Evolutionary conservation across 225 moss, liverwort and hornwort species (phyloP), one percentile per base, ranked within the genome.

Genomic region (Marchantia paleacea): DNA sequence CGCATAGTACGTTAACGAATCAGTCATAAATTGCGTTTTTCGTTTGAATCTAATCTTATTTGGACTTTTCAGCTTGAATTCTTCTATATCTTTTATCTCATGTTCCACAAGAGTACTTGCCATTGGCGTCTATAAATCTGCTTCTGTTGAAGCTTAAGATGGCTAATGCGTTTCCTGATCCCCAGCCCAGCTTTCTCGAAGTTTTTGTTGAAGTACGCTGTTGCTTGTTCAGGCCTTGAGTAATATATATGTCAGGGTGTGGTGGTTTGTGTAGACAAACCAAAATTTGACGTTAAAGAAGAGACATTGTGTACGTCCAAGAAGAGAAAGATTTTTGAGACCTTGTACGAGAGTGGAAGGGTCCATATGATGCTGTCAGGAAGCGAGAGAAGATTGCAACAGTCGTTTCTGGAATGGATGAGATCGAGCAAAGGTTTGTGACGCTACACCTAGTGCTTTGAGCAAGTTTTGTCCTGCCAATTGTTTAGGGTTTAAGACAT

Each of bases 181-280:
- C 49, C 48, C 49, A 12, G 2, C 10, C 12, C 52, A 53, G 31
- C 7, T 53, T 54, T 12, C 25, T 73, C 25, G 52, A 73, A 12
- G 13, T 53, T 54, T 54, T 10, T 54, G 25, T 53, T 73, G 73
- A 73, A 73, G 26, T 54, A 24, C 49, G 73, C 13, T 73, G 76
- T 76, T 76, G 47, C 31, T 31, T 76, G 60, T 76, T 76, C 76
- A 58, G 76, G 76, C 76, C 58, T 76, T 62, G 62, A 58, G 62
- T 76, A 62, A 76, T 76, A 61, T 62, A 62, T 76, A 62, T 58
- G 61, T 76, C 62, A 76, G 76, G 58, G 60, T 76, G 25, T 76
- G 76, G 76, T 76, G 76, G 76, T 76, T 76, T 76, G 76, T 76
- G 76, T 76, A 76, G 76, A 76, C 76, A 62, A 76, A 73, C 73